Base-by-base conservation (phyloP, 179 eudicot genomes). In the Patellifolia procumbens region DNA sequence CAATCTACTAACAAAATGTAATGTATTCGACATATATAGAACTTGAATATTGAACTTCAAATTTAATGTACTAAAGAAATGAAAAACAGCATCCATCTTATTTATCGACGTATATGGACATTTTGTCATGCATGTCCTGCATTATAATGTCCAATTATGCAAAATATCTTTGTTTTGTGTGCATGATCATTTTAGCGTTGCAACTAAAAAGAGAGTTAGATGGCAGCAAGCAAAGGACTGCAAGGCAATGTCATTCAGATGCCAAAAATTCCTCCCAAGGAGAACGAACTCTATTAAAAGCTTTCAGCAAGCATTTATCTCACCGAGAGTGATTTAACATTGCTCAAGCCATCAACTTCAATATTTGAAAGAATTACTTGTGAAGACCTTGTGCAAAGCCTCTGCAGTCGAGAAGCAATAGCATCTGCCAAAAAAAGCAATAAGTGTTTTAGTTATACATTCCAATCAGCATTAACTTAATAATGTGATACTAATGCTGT, bases 241-340 rank as follows among this genome's bases (percentile, higher is more conserved):
- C 11, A 5, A 62, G 43, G 43, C 2, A 17, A 62, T 0, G 42
- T 32, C n/a, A 22, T 39, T 22, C 20, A 65, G 49, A 49, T 15
- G 20, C 52, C 13, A 48, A 48, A 15, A 10, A 39, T 5, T 39
- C 45, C 45, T 39, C 45, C 9, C 9, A 11, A 39, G 45, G 16
- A 46, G 49, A 29, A 19, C 66, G 72, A 42, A 31, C 64, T 51
- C 7, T n/a, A 35, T 51, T 59, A 37, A 26, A 37, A 42, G 43
- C 43, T 29, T 12, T 24, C 4, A 24, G 62, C 19, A 32, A 39
- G 39, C 43, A 59, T 29, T 17, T 51, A 63, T 69, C 78, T 74
- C 86, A 94, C 98, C 97, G 85, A 88, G 68, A 81, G 77, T 60
- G 93, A 87, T 64, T 88, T 88, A 28, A 85, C 81, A 70, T 80